Evolutionary conservation across 2,329 filamentous ascomycete genomes (phyloP).

Genomic region (Cytospora leucostoma): DNA sequence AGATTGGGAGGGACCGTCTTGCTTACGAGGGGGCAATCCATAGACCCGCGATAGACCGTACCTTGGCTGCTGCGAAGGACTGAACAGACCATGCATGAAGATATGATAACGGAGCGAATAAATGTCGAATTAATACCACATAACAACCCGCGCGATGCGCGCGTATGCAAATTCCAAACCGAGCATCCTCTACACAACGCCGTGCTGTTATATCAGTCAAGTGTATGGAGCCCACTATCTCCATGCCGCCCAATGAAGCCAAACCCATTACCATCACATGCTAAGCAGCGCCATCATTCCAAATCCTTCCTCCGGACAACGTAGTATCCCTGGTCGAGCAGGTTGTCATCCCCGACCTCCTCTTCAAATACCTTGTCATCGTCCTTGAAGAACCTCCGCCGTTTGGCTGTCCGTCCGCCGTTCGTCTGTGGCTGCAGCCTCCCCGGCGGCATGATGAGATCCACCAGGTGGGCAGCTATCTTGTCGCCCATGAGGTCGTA

Average conservation of each 20-base stretch:
- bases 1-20: background rate
- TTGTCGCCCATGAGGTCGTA: slow-evolving; percentile 64
- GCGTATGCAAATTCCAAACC: background rate
- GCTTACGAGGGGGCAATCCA: background rate
- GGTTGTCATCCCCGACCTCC: slow-evolving; percentile 49
- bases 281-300: slow-evolving; percentile 38
- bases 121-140: background rate
- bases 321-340: slow-evolving; percentile 55
- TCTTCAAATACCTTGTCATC: slow-evolving; percentile 51
- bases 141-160: background rate
- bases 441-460: slow-evolving; percentile 42
- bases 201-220: slow-evolving; percentile 7
- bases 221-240: background rate
- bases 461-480: slow-evolving; percentile 55
- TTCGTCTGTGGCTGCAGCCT: slow-evolving; percentile 39
- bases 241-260: background rate
- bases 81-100: background rate
- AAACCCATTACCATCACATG: background rate
- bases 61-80: background rate
- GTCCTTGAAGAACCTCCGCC: slow-evolving; percentile 36
- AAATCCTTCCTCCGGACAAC: slow-evolving; percentile 55
- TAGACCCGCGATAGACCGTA: background rate
- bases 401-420: slow-evolving; percentile 30
- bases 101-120: background rate
- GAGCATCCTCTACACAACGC: slow-evolving; percentile 15